Evolutionary conservation across 305 asterid genomes (phyloP).

Genomic region (Solanum hybrid): DNA sequence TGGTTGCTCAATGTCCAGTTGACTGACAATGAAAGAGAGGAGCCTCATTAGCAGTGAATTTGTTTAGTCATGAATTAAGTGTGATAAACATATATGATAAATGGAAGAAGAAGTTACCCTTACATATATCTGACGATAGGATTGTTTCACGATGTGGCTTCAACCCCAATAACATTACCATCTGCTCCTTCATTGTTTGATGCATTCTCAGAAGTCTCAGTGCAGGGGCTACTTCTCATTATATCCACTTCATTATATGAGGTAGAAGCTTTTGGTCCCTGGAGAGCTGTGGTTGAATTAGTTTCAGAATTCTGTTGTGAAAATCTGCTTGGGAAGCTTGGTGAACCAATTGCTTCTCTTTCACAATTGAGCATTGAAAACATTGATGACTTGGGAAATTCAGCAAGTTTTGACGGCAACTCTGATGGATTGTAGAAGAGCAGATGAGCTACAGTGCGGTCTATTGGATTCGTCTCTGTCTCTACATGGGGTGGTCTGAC

Average conservation of each 20-base stretch:
- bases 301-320: slow-evolving; percentile 26
- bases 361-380: slow-evolving; percentile 35
- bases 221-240: slow-evolving; percentile 17
- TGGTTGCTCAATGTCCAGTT: slow-evolving; percentile 2
- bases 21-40: slow-evolving; percentile 37
- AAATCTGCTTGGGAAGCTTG: slow-evolving; percentile 18
- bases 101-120: slow-evolving; percentile 35
- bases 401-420: slow-evolving; percentile 31
- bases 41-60: slow-evolving; percentile 20
- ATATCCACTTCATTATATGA: slow-evolving; percentile 22
- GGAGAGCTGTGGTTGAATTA: slow-evolving; percentile 30
- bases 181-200: slow-evolving; percentile 25
- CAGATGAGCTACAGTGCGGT: slow-evolving; percentile 80
- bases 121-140: slow-evolving; percentile 5
- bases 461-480: slow-evolving; percentile 79
- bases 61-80: neutral
- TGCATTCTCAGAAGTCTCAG: slow-evolving; percentile 27
- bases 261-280: slow-evolving; percentile 29
- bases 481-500: slow-evolving; percentile 47
- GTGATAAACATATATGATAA: slow-evolving; percentile 8
- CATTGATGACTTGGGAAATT: slow-evolving; percentile 38
- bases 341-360: slow-evolving; percentile 25
- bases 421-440: slow-evolving; percentile 70
- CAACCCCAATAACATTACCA: slow-evolving; percentile 17
- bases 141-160: slow-evolving; percentile 25